phyloP scores from a whole-genome alignment of 2,329 filamentous ascomycete species.

The Botrytis galanthina region DNA sequence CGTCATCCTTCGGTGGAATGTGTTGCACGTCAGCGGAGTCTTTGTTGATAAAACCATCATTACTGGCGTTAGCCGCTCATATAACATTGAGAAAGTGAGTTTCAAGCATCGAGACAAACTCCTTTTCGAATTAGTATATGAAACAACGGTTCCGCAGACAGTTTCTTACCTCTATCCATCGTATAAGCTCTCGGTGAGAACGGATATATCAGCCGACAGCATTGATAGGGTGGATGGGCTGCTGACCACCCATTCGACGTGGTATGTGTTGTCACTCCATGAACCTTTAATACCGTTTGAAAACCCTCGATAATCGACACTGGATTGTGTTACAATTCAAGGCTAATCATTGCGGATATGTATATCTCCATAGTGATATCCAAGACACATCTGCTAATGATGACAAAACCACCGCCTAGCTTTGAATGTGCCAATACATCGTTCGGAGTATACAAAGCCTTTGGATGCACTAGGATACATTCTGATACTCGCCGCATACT shows the following conservation, averaged over 20 bases:
- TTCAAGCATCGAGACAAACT: conserved; percentile 34
- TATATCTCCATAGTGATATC: background rate
- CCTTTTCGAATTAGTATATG: conserved; percentile 12
- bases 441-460: background rate
- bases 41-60: conserved; percentile 35
- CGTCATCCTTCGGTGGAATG: conserved; percentile 31
- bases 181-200: conserved; percentile 39
- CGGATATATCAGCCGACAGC: conserved; percentile 27
- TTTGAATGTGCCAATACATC: background rate
- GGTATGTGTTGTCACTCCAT: conserved; percentile 31
- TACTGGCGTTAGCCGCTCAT: conserved; percentile 30
- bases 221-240: conserved; percentile 35
- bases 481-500: background rate
- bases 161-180: conserved; percentile 28
- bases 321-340: too few species aligned
- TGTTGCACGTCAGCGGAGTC: conserved; percentile 29
- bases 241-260: conserved; percentile 36
- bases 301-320: conserved; percentile 25
- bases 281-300: conserved; percentile 29
- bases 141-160: background rate
- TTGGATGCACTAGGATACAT: too few species aligned
- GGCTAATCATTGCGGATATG: background rate
- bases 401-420: background rate
- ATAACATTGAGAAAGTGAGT: conserved; percentile 30
- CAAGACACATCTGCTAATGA: background rate